phyloP scores from a whole-genome alignment of 495 filamentous ascomycete species.

The Penicillium coffeae region DNA sequence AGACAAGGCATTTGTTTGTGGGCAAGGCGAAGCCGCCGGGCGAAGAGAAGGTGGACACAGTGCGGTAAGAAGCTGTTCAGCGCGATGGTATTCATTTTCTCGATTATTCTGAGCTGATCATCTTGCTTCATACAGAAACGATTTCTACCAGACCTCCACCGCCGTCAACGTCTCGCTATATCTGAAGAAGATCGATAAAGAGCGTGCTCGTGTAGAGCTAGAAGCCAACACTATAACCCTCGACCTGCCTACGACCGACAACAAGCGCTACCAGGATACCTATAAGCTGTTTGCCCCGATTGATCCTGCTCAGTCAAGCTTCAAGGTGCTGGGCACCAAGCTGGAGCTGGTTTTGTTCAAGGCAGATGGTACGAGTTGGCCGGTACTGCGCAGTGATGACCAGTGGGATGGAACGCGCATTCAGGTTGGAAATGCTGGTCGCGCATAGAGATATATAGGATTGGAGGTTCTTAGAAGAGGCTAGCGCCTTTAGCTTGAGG shows the following conservation, averaged over 20 bases:
- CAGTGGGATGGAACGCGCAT: conserved; percentile 72
- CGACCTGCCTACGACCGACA: conserved; percentile 79
- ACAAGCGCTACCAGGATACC: conserved; percentile 73
- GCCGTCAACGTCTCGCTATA: conserved; percentile 89
- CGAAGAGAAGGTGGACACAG: conserved; percentile 57
- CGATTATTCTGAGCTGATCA: neutral
- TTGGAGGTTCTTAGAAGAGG: conserved; percentile 5
- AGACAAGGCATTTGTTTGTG: conserved; percentile 78
- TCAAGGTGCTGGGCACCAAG: conserved; percentile 92
- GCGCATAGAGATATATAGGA: conserved; percentile 41
- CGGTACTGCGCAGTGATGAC: conserved; percentile 83
- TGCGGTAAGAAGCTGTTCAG: conserved; percentile 57
- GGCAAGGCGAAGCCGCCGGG: conserved; percentile 65
- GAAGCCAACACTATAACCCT: conserved; percentile 55
- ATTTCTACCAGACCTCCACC: conserved; percentile 90
- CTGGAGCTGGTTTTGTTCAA: conserved; percentile 83
- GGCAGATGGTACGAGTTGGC: conserved; percentile 80
- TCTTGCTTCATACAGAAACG: conserved; percentile 50
- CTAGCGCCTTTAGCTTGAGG: too few species aligned
- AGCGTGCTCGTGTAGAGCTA: conserved; percentile 67
- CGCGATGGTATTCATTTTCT: neutral
- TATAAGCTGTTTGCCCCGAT: conserved; percentile 76
- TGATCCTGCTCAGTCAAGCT: conserved; percentile 66
- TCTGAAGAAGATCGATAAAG: conserved; percentile 93
- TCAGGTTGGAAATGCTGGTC: conserved; percentile 75